Conservation (phyloP, 306 rosid genomes). For the Fragaria iinumae region DNA sequence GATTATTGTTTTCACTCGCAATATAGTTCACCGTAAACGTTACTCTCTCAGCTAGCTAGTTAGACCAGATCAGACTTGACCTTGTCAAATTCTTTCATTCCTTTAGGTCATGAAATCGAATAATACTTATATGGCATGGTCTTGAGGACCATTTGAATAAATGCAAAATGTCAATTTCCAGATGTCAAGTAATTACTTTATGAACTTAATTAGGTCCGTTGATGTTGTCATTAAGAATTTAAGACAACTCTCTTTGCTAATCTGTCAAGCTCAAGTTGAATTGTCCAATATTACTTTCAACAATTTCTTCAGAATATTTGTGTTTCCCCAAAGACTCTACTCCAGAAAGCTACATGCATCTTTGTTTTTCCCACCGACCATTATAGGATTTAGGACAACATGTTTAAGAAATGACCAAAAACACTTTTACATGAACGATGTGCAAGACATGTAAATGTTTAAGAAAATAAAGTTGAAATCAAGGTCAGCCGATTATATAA, state of each 20-base stretch:
- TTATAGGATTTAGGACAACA: neutral
- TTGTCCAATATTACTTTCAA: neutral
- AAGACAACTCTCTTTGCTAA: neutral
- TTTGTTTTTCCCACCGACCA: neutral
- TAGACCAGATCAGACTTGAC: neutral
- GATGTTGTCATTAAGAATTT: neutral
- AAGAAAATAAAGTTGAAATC: too few relatives aligned
- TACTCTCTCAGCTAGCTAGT: too few relatives aligned
- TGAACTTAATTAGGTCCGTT: neutral
- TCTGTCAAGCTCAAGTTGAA: neutral
- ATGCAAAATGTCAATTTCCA: neutral
- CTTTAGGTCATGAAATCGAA: neutral
- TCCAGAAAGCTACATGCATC: neutral
- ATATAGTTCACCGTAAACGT: too few relatives aligned
- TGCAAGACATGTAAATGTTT: neutral
- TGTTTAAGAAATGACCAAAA: neutral
- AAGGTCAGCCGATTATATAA: neutral
- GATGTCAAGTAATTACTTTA: neutral
- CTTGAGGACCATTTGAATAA: neutral
- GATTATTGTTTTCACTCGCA: too few relatives aligned
- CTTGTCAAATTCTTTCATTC: neutral
- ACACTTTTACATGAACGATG: too few relatives aligned
- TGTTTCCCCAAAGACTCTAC: neutral
- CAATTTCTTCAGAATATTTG: neutral
- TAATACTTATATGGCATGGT: neutral